Base-by-base conservation (phyloP, 2,329 filamentous ascomycete species). In the Sordariomycetes sp. region DNA sequence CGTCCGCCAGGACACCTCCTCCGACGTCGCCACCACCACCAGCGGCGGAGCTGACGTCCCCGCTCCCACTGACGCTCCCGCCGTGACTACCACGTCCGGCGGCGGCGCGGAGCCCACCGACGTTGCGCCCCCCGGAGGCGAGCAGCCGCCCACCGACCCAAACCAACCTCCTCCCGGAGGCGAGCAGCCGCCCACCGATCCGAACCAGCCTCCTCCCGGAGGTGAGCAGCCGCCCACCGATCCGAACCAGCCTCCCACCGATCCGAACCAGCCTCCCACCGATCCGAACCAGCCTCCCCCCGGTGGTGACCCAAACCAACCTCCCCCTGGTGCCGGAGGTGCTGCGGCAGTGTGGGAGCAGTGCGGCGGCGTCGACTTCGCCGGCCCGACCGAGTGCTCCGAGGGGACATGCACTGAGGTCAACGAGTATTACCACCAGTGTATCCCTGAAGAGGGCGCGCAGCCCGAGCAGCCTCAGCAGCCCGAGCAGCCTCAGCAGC, bases 371-470 rank as follows among this genome's bases (percentile, higher is more conserved):
- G 37, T 57, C 46, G 63, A 62, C 14, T 69, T 64, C 62, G 65
- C 60, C 35, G 67, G 66, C 2, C 61, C 68, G 0, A 68, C 64
- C 0, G 61, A 61, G 3, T 69, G 67, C 46, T 61, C 63, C 1
- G 58, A 63, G 53, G 67, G 66, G 34, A 67, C 63, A 16, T 69
- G 68, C 62, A 68, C 62, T 22, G 61, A 60, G 32, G 60, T 60
- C 20, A 65, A 62, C 59, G 60, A 67, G 22, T 66, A 62, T 37
- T 69, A 69, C 61, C 63, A 60, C 35, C 66, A 69, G 62, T 69
- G 62, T 70, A 66, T 81, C 75, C 32, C 77, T 59, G 59, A 65
- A 32, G 55, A 57, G 5, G 18, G 2, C 7, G 24, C 7, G n/a
- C 18, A 56, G 54, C 28, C 28, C 28, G 4, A 32, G 8, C 28